These are phyloP conservation scores for Atkinsonella hypoxylon DNA, from an alignment of 2,329 filamentous ascomycete species.

Conservation along the genomic window DNA sequence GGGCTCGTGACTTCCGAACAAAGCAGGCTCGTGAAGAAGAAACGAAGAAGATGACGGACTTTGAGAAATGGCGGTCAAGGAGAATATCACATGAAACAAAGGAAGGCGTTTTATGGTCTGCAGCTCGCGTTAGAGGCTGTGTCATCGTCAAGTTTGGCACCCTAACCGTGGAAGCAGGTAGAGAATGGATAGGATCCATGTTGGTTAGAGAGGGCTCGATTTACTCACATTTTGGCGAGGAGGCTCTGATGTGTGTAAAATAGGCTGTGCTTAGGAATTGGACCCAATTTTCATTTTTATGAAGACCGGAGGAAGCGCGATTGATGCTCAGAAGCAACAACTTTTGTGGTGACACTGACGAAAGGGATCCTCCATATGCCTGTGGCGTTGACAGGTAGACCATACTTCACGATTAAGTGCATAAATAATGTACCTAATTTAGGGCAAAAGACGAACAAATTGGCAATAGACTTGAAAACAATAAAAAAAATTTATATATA, in stretches of 20 bases:
- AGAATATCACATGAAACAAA: conserved; percentile 47
- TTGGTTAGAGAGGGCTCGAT: conserved; percentile 64
- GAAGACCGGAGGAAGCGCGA: not conserved
- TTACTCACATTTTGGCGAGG: conserved; percentile 59
- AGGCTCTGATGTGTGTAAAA: conserved; percentile 65
- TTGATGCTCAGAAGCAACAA: not conserved
- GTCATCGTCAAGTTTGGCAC: conserved; percentile 88
- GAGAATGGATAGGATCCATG: conserved; percentile 69
- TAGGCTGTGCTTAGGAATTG: conserved; percentile 17
- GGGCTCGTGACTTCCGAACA: conserved; percentile 62
- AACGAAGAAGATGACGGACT: conserved; percentile 23
- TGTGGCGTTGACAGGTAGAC: no score
- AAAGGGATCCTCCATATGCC: no score
- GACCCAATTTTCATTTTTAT: not conserved
- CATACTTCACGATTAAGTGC: no score
- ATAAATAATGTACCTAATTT: no score
- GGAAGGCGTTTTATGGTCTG: conserved; percentile 65
- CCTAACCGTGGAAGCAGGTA: conserved; percentile 65
- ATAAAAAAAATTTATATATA: no score
- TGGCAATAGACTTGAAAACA: no score
- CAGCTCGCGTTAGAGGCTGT: conserved; percentile 67
- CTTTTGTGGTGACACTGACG: no score
- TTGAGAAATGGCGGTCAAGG: conserved; percentile 40
- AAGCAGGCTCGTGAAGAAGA: conserved; percentile 34
- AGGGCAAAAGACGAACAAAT: no score